Evolutionary conservation across 345 rosid species (phyloP), one percentile per base, ranked within the genome.

Genomic region (Melaleuca alternifolia): DNA sequence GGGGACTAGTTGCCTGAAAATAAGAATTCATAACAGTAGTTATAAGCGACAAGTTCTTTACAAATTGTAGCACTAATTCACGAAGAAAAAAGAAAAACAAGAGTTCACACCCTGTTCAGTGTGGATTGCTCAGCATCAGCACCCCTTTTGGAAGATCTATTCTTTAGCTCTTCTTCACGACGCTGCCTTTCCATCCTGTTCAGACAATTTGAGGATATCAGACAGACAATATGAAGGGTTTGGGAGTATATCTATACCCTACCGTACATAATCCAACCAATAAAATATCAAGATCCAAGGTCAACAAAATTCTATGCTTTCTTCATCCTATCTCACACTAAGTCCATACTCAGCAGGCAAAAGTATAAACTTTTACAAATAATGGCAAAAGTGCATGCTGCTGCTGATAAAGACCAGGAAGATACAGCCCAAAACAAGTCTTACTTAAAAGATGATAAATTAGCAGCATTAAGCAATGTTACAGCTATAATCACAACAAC

Each of bases 171-270:
- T 48, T 97, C 99, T 90, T 97, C 99, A 23, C 98, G 97, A 21
- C 99, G 96, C 85, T 97, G 98, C 91, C 98, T 95, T 83, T 97
- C 99, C 99, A 97, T 94, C 90, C 99, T 97, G 89, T 62, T 83
- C 52, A 84, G 26, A 71, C 79, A 71, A 71, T 71, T 71, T 71
- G 79, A 71, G 46, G 46, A 12, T 5, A 71, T 71, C 48, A 71
- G 12, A 71, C 2, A 71, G 23, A 71, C 24, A 16, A 33, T 23
- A 71, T 71, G 46, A 71, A 71, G 79, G 46, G 16, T 24, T 71
- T 71, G 24, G 79, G 48, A 71, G 46, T 71, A 65, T 44, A 7
- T 65, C 77, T 16, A 33, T 71, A 33, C 46, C 46, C 46, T 71
- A 33, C 24, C 18, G 18, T 33, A 71, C 24, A 71, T 33, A 18